Conservation (phyloP, 1,139 yeast genomes). For the Debaryomycetaceae sp. region DNA sequence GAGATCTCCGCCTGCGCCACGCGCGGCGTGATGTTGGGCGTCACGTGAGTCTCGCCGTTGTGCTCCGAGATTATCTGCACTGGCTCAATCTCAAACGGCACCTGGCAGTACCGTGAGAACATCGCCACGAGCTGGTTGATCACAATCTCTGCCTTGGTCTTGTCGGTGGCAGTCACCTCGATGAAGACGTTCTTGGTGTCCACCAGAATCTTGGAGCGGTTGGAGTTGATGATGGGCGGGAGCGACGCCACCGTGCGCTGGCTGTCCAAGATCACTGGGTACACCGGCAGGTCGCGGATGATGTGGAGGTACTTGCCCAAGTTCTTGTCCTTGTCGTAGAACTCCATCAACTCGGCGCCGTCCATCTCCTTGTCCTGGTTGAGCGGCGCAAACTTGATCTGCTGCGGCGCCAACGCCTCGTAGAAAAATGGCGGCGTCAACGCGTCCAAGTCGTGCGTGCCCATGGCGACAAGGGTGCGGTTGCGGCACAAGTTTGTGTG, state of each 20-base stretch:
- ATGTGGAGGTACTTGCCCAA: constrained; percentile 85
- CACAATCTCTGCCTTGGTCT: constrained; percentile 86
- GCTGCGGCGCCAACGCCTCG: constrained; percentile 78
- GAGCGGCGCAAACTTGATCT: constrained; percentile 76
- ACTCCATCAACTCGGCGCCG: constrained; percentile 80
- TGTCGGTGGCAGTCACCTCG: constrained; percentile 94
- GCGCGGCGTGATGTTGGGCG: constrained; percentile 73
- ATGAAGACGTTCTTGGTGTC: constrained; percentile 85
- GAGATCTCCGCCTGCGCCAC: constrained; percentile 68
- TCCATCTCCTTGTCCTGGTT: constrained; percentile 76
- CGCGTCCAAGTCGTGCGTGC: constrained; percentile 92
- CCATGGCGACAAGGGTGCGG: constrained; percentile 95
- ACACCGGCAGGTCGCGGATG: constrained; percentile 83
- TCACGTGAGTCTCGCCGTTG: constrained; percentile 69
- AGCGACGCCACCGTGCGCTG: constrained; percentile 78
- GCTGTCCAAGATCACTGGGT: constrained; percentile 84
- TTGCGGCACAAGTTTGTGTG: constrained; percentile 95
- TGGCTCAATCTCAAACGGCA: constrained; percentile 83
- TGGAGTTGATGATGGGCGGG: constrained; percentile 96
- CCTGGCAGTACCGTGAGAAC: constrained; percentile 84
- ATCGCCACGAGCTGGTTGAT: constrained; percentile 90
- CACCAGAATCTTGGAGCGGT: constrained; percentile 81
- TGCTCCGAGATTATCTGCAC: constrained; percentile 80
- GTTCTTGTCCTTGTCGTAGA: constrained; percentile 87
- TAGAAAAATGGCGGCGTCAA: constrained; percentile 83